Percentiles rank a stretch among this genome's conserved stretches.
phyloP scores from a whole-genome alignment of 371 early-diverging fungal genomes.

The Mucor piriformis region DNA sequence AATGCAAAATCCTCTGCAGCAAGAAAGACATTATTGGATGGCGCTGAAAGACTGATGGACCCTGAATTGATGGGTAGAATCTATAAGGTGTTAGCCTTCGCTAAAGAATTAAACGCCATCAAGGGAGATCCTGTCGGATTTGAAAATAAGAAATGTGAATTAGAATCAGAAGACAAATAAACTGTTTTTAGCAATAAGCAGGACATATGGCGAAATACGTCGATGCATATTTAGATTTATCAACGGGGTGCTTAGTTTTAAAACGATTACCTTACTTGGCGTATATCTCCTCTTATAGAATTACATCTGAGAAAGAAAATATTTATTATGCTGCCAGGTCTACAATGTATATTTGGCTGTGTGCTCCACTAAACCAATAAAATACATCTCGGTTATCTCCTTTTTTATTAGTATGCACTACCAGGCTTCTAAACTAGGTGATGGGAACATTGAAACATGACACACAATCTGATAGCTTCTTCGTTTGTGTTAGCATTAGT shows the following conservation, averaged over 20 bases:
- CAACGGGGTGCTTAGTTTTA: too few species aligned
- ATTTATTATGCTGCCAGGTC: too few species aligned
- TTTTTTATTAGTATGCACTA: too few species aligned
- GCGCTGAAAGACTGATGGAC: constrained; percentile 76
- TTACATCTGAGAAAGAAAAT: background rate
- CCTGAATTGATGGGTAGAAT: constrained; percentile 79
- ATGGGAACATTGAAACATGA: too few species aligned
- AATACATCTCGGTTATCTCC: too few species aligned
- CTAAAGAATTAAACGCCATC: constrained; percentile 30
- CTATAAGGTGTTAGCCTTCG: constrained; percentile 78
- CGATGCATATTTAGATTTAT: background rate
- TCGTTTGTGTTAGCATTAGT: too few species aligned
- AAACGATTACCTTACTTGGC: background rate
- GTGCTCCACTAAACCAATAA: too few species aligned
- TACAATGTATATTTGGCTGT: background rate
- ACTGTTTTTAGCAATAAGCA: background rate
- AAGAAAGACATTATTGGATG: constrained; percentile 65
- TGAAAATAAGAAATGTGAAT: constrained; percentile 3
- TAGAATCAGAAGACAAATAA: background rate
- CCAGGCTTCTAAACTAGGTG: too few species aligned
- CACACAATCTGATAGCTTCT: too few species aligned
- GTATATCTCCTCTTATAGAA: constrained; percentile 4
- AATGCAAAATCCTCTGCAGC: constrained; percentile 51
- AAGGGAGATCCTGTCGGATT: constrained; percentile 17
- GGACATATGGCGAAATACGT: background rate